These are phyloP conservation scores for Dorcoceras hygrometricum DNA, from an alignment of 257 asterid genomes.

Conservation along the genomic window DNA sequence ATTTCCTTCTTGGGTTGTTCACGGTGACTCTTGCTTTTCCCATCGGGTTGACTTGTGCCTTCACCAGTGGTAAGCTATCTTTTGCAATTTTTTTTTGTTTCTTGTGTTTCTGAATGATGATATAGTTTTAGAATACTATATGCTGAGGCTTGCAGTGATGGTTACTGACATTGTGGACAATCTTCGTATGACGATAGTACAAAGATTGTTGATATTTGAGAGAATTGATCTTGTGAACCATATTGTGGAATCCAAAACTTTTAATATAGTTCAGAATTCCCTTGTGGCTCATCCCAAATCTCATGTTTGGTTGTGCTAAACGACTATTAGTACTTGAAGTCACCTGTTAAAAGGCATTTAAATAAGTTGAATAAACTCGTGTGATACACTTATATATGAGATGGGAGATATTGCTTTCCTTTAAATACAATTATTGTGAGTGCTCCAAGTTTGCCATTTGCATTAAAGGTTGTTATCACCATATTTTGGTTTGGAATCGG, in stretches of 20 bases:
- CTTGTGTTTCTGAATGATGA: not conserved
- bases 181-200: not conserved
- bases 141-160: too few relatives aligned
- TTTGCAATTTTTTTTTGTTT: not conserved
- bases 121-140: too few relatives aligned
- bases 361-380: not conserved
- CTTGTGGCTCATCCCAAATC: not conserved
- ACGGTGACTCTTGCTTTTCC: constrained; percentile 63
- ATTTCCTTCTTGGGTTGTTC: constrained; percentile 69
- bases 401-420: not conserved
- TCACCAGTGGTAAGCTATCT: constrained; percentile 49
- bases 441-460: not conserved
- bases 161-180: not conserved
- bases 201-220: too few relatives aligned
- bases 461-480: not conserved
- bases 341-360: not conserved
- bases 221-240: too few relatives aligned
- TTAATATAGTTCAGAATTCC: not conserved
- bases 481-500: not conserved
- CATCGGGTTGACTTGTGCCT: constrained; percentile 80
- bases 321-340: not conserved
- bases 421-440: not conserved
- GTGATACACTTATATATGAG: not conserved
- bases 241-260: not conserved
- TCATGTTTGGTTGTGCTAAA: not conserved